Conservation (phyloP, 2,329 filamentous ascomycete genomes). For the Kalaharituber pfeilii region DNA sequence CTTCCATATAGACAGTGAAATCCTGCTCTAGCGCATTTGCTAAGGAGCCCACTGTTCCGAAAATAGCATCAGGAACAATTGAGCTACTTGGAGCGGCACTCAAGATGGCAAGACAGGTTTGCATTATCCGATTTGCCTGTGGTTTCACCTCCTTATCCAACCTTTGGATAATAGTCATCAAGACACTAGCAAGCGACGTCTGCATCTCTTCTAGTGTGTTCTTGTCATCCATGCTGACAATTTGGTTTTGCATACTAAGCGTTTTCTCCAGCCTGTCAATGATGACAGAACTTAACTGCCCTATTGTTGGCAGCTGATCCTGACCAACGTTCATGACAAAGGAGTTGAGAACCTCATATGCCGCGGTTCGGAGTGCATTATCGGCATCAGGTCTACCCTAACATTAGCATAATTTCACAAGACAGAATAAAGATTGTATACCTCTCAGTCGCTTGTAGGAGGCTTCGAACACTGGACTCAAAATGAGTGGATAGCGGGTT, state of each 20-base stretch:
- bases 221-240: slow-evolving; percentile 91
- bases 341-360: slow-evolving; percentile 90
- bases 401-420: too few species aligned
- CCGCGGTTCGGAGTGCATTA: slow-evolving; percentile 77
- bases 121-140: slow-evolving; percentile 87
- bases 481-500: slow-evolving; percentile 87
- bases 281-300: slow-evolving; percentile 68
- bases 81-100: slow-evolving; percentile 65
- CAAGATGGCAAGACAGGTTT: slow-evolving; percentile 65
- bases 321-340: slow-evolving; percentile 83
- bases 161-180: slow-evolving; percentile 79
- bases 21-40: slow-evolving; percentile 81
- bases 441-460: slow-evolving; percentile 71
- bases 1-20: slow-evolving; percentile 94
- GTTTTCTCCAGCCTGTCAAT: slow-evolving; percentile 84
- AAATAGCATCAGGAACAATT: slow-evolving; percentile 83
- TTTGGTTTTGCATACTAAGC: slow-evolving; percentile 72
- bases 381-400: slow-evolving; percentile 48
- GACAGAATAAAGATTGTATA: too few species aligned
- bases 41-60: slow-evolving; percentile 80
- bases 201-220: slow-evolving; percentile 96
- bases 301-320: slow-evolving; percentile 66
- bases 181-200: slow-evolving; percentile 78
- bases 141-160: slow-evolving; percentile 81
- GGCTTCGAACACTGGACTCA: slow-evolving; percentile 70